These are phyloP conservation scores for Chytriomyces confervae DNA, from an alignment of 192 early-diverging fungal genomes.

Conservation along the genomic window DNA sequence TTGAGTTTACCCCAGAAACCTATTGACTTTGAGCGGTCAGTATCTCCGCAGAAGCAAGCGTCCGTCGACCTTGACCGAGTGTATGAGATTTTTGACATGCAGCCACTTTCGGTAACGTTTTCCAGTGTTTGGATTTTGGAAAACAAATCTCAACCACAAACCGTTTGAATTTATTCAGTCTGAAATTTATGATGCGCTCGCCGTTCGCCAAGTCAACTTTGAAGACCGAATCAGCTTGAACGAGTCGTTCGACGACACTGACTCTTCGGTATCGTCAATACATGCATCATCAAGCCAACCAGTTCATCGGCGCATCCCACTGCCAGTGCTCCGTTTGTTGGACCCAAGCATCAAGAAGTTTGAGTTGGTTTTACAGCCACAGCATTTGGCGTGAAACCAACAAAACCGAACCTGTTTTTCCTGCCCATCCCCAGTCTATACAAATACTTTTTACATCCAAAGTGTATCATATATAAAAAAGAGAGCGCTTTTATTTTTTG, in stretches of 20 bases:
- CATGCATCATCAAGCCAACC: slow-evolving; percentile 1
- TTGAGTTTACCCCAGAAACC: background rate
- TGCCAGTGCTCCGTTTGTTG: background rate
- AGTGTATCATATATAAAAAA: background rate
- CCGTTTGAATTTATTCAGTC: background rate
- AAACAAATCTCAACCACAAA: background rate
- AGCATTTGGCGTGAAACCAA: background rate
- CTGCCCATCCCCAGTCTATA: background rate
- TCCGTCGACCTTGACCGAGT: slow-evolving; percentile 19
- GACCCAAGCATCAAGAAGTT: slow-evolving; percentile 6
- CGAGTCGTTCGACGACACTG: slow-evolving; percentile 33
- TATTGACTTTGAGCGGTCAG: background rate
- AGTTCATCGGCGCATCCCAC: slow-evolving; percentile 1
- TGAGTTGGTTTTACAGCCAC: slow-evolving; percentile 22
- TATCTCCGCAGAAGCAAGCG: background rate
- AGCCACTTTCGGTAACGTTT: slow-evolving; percentile 22
- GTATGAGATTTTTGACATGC: slow-evolving; percentile 9
- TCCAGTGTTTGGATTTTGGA: background rate
- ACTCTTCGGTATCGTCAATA: slow-evolving; percentile 12
- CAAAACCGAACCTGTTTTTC: background rate
- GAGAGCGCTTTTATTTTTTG: background rate
- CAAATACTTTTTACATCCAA: background rate
- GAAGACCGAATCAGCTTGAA: slow-evolving; percentile 34
- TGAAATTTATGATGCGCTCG: slow-evolving; percentile 17
- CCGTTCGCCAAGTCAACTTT: background rate